Evolutionary conservation across 2,329 filamentous ascomycete genomes (phyloP).

Genomic region (Ophiostoma populinum): DNA sequence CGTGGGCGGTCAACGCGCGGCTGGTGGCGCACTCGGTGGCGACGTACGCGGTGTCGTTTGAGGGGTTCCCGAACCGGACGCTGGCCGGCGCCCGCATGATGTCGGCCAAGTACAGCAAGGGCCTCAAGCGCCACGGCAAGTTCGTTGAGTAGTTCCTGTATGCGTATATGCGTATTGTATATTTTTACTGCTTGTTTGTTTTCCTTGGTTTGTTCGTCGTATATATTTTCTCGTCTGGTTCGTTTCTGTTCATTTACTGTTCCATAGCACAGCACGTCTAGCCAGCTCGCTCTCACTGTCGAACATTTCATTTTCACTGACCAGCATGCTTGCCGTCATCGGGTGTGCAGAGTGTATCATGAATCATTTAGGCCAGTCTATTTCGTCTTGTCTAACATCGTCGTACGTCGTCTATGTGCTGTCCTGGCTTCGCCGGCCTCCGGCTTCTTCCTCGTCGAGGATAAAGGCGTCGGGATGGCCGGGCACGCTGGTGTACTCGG

Average conservation of each 20-base stretch:
- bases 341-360: no score
- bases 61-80: constrained; percentile 42
- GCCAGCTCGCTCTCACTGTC: no score
- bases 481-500: constrained; percentile 7
- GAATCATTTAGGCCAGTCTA: no score
- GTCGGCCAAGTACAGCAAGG: constrained; percentile 18
- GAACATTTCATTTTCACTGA: no score
- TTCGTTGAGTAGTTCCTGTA: constrained; percentile 24
- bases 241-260: no score
- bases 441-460: constrained; percentile 10
- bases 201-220: no score
- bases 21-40: constrained; percentile 58
- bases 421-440: constrained; percentile 15
- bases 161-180: no score
- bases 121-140: constrained; percentile 28
- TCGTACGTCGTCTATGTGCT: no score
- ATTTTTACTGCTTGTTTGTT: constrained; percentile 1
- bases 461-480: constrained; percentile 8
- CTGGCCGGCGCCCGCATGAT: constrained; percentile 12
- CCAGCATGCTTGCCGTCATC: no score
- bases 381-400: no score
- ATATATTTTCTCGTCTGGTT: no score
- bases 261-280: no score
- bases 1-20: constrained; percentile 45
- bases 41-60: constrained; percentile 47